phyloP scores from a whole-genome alignment of 2,329 filamentous ascomycete species.

The Coleophoma cylindrospora region DNA sequence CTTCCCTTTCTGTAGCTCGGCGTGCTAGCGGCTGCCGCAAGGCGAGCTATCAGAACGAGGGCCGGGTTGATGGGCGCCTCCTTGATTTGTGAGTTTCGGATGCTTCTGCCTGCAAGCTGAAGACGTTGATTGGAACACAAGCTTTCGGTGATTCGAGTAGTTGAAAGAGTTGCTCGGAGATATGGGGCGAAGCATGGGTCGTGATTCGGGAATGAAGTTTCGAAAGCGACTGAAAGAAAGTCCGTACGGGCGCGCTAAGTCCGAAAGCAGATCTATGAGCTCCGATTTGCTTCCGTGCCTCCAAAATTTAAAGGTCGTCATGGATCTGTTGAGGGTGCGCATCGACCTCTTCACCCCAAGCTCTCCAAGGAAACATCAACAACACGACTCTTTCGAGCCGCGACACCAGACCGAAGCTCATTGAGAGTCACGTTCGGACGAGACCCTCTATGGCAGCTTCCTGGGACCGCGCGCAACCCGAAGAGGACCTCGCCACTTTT shows the following conservation, averaged over 20 bases:
- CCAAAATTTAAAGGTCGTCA: not conserved
- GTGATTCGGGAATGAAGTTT: not conserved
- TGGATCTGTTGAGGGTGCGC: not conserved
- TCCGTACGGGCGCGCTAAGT: not conserved
- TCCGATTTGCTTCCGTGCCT: not conserved
- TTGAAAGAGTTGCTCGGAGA: not conserved
- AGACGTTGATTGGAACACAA: too few species aligned
- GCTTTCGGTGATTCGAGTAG: too few species aligned
- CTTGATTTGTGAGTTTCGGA: too few species aligned
- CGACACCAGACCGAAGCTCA: not conserved
- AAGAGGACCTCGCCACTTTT: conserved; percentile 11
- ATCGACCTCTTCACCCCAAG: not conserved
- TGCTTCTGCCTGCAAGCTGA: too few species aligned
- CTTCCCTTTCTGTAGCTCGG: too few species aligned
- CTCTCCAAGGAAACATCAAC: not conserved
- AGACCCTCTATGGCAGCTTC: conserved; percentile 15
- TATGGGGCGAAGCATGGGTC: not conserved
- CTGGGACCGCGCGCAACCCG: conserved; percentile 15
- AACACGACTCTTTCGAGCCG: not conserved
- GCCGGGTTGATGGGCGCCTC: too few species aligned
- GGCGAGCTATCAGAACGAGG: too few species aligned
- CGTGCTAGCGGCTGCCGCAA: too few species aligned
- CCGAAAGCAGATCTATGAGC: not conserved
- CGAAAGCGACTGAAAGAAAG: not conserved
- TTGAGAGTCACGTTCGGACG: not conserved